Evolutionary conservation across 1,284 basidiomycete species (phyloP), one percentile per base, ranked within the genome.

Genomic region (Lentinus polychrous): DNA sequence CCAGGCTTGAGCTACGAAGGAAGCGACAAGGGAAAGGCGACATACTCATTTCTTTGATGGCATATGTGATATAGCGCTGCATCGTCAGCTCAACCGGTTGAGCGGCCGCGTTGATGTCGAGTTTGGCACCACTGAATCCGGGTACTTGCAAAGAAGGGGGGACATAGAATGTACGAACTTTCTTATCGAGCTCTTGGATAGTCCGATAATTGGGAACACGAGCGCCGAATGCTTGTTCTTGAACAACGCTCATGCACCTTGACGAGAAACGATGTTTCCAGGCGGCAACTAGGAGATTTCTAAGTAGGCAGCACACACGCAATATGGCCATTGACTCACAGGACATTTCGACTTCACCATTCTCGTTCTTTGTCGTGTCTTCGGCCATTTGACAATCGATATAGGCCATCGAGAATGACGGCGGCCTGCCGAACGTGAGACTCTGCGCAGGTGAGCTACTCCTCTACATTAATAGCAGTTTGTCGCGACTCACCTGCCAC

Each of bases 361-460:
- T 60, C 18, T 66, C 67, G 54, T 73, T 75, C 48, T 69, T 74
- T 12, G 64, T 67, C 1, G 70, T 65, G 10, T 77, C 73, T 52
- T 76, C 68, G 3, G 82, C 76, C 54, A 80, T 66, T 54, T 76
- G 75, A 51, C 71, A 73, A 59, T 86, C 81, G 55, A 84, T 73
- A 58, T 83, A 81, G 3, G 74, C 65, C 45, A 73, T 67, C 3
- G 76, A 73, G 49, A 83, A 75, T 12, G 80, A 83, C 2, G 80
- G 83, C 10, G 79, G 83, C 18, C 81, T 73, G 45, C 81, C 83
- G 64, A 78, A 86, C n/a, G 80, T 85, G 53, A 85, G 65, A 57
- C 79, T 83, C 83, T 83, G 57, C 54, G 44, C 41, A 58, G 54
- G 43, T 43, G 50, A 32, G 34, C 5, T 4, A 49, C 35, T 18